These are phyloP conservation scores for Vickermania spadyakhi DNA, from an alignment of 208 protist genomes.

Conservation along the genomic window DNA sequence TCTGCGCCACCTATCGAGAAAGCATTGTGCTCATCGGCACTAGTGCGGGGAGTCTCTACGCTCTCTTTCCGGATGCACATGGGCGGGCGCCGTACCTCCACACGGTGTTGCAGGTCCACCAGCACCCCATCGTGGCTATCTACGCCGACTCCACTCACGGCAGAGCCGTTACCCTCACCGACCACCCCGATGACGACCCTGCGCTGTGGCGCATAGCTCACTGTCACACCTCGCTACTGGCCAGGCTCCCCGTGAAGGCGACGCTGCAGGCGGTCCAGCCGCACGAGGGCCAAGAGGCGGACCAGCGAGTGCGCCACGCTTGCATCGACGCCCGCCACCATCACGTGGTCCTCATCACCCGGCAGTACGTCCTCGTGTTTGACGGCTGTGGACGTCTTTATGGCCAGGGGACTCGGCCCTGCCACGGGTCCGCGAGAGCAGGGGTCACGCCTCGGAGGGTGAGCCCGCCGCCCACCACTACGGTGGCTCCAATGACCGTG, in stretches of 20 bases:
- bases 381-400: constrained; percentile 63
- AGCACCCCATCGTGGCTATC: constrained; percentile 45
- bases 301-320: not conserved
- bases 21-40: constrained; percentile 49
- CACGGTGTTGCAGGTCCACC: constrained; percentile 55
- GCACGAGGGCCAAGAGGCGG: constrained; percentile 4
- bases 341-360: constrained; percentile 14
- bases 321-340: not conserved
- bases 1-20: constrained; percentile 48
- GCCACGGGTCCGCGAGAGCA: constrained; percentile 50
- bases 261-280: constrained; percentile 12
- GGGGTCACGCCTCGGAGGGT: constrained; percentile 32
- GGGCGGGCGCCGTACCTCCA: constrained; percentile 22
- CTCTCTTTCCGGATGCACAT: constrained; percentile 34
- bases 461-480: not conserved
- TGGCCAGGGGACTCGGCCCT: constrained; percentile 13
- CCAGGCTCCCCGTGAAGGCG: constrained; percentile 19
- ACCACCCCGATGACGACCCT: constrained; percentile 34
- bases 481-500: constrained; percentile 31
- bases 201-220: constrained; percentile 74
- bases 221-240: constrained; percentile 23
- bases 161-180: constrained; percentile 58
- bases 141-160: constrained; percentile 20
- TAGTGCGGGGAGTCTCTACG: constrained; percentile 59
- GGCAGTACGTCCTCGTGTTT: constrained; percentile 58